phyloP scores from a whole-genome alignment of 2,329 filamentous ascomycete species.

The Aspergillus floridensis region DNA sequence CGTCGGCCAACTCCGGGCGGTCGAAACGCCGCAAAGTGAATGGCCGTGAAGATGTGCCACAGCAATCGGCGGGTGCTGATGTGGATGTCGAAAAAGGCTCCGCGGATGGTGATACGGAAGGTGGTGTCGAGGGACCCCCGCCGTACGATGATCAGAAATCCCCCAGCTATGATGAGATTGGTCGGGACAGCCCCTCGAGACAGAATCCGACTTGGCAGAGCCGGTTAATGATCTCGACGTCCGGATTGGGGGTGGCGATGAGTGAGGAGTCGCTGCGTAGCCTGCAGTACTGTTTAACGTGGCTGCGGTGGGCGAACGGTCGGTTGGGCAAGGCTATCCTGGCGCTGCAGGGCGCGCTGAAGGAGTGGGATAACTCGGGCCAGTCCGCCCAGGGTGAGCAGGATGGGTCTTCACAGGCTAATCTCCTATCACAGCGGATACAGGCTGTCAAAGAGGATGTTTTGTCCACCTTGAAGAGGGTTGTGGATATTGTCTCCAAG shows the following conservation, averaged over 20 bases:
- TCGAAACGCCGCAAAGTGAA: slow-evolving; percentile 47
- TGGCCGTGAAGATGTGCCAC: slow-evolving; percentile 21
- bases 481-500: slow-evolving; percentile 79
- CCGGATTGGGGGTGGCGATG: slow-evolving; percentile 85
- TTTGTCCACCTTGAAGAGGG: slow-evolving; percentile 74
- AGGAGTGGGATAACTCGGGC: slow-evolving; percentile 68
- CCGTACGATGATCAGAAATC: slow-evolving; percentile 78
- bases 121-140: slow-evolving; percentile 67
- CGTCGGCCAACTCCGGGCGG: slow-evolving; percentile 32
- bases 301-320: slow-evolving; percentile 77
- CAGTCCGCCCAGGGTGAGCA: slow-evolving; percentile 25
- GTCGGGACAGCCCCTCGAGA: slow-evolving; percentile 30
- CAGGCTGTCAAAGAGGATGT: slow-evolving; percentile 67
- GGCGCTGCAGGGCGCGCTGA: slow-evolving; percentile 70
- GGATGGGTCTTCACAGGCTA: slow-evolving; percentile 19
- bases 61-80: slow-evolving; percentile 42
- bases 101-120: slow-evolving; percentile 13
- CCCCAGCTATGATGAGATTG: slow-evolving; percentile 68
- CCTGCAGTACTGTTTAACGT: slow-evolving; percentile 77
- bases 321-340: slow-evolving; percentile 74
- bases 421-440: slow-evolving; percentile 53
- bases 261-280: slow-evolving; percentile 82
- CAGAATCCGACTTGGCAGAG: slow-evolving; percentile 65
- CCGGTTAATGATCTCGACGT: slow-evolving; percentile 83
- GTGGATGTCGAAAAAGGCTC: slow-evolving; percentile 51